Conservation (phyloP, 352 stramenopile species). For the Phytopythium chamaehyphon region DNA sequence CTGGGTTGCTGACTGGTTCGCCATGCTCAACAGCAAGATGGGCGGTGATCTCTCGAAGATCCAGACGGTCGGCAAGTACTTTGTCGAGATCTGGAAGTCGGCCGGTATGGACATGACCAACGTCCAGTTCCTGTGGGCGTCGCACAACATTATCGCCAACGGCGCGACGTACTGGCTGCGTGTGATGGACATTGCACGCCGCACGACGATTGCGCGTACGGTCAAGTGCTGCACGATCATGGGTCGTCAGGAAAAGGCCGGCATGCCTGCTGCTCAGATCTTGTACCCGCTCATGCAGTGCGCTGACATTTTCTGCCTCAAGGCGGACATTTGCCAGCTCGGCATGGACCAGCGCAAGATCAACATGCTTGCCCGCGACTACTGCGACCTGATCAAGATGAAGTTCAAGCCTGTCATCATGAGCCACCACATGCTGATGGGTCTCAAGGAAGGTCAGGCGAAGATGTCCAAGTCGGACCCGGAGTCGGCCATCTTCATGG, state of each 20-base stretch:
- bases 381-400: constrained; percentile 95
- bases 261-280: constrained; percentile 94
- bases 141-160: constrained; percentile 91
- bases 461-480: constrained; percentile 99
- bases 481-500: constrained; percentile 99
- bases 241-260: constrained; percentile 90
- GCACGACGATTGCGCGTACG: constrained; percentile 91
- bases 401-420: constrained; percentile 96
- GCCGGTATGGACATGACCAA: constrained; percentile 99
- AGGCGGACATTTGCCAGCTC: constrained; percentile 99
- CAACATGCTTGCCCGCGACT: constrained; percentile 98
- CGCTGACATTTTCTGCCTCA: constrained; percentile 99
- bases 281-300: constrained; percentile 99
- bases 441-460: constrained; percentile 97
- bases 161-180: constrained; percentile 91
- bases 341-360: constrained; percentile 99
- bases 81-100: constrained; percentile 99
- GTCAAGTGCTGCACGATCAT: constrained; percentile 99
- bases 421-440: constrained; percentile 99
- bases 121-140: constrained; percentile 99
- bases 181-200: constrained; percentile 93
- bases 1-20: constrained; percentile 99
- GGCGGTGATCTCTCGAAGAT: constrained; percentile 97
- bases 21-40: constrained; percentile 99
- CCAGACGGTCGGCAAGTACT: constrained; percentile 93